Evolutionary conservation across 2,329 filamentous ascomycete species (phyloP), one percentile per base, ranked within the genome.

Genomic region (Lecanosticta acicola): DNA sequence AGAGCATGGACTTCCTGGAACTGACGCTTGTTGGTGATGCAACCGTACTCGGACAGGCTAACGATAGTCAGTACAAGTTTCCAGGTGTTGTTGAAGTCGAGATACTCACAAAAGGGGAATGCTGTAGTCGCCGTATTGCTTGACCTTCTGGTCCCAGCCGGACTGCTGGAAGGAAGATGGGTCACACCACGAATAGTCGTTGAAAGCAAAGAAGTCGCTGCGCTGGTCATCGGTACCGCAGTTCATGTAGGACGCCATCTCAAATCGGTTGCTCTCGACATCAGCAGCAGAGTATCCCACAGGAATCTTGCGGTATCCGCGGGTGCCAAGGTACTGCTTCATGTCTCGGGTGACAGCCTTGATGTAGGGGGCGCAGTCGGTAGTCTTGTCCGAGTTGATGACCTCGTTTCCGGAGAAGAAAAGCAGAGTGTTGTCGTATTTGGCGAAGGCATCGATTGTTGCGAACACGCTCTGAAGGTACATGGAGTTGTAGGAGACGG

Each of bases 211-310:
- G 73, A 91, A 91, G 69, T 95, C 89, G 59, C 83, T 87, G 58
- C 90, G 84, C 71, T 84, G 81, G 54, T 90, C 84, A 39, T 91
- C 86, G 44, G 79, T 73, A 51, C 90, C 90, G 65, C 90, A 96
- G 79, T 95, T 95, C 82, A 96, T 88, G 77, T 94, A 96, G 43
- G 83, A 64, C 39, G 90, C 89, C 66, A 88, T 88, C 72, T 95
- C 80, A 71, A 85, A 80, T 59, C 89, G 86, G 75, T 94, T 95
- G 62, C 81, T 77, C 49, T 85, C 77, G 46, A 95, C 85, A 70
- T 95, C 89, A 50, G 89, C 90, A 49, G 85, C 85, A 4, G 84
- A 88, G 74, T 90, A 90, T 36, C 85, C 85, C 47, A 89, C 83
- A 17, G 85, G 85, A 55, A 90, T 85, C 49, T 70, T 58, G 57